These are phyloP conservation scores for Sporothrix sp. DNA, from an alignment of 2,329 filamentous ascomycete genomes.

Conservation along the genomic window DNA sequence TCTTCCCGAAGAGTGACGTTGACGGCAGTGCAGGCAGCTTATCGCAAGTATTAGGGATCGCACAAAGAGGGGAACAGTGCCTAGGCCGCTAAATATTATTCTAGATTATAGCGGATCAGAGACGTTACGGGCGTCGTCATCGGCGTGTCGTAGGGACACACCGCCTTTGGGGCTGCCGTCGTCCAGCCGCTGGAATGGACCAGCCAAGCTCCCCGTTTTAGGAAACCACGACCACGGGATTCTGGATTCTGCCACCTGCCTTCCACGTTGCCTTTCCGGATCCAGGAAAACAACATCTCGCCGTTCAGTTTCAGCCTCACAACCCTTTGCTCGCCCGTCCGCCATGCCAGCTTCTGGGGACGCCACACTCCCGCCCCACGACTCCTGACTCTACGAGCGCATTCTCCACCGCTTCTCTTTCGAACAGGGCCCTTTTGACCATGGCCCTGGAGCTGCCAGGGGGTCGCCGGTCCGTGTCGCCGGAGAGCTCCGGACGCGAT, in stretches of 20 bases:
- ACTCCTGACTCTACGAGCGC: not conserved
- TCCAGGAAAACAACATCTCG: not conserved
- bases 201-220: slow-evolving; percentile 5
- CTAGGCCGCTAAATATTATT: not conserved
- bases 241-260: slow-evolving; percentile 14
- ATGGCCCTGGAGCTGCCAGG: slow-evolving; percentile 57
- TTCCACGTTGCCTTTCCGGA: slow-evolving; percentile 6
- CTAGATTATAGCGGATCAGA: not conserved
- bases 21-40: too few species aligned
- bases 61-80: not conserved
- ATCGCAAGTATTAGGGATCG: too few species aligned
- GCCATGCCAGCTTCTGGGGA: slow-evolving; percentile 5
- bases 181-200: slow-evolving; percentile 1
- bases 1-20: too few species aligned
- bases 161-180: too few species aligned
- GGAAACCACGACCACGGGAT: slow-evolving; percentile 11
- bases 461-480: slow-evolving; percentile 54
- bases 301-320: not conserved
- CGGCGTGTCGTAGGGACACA: too few species aligned
- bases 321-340: not conserved
- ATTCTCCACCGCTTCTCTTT: not conserved
- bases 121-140: too few species aligned
- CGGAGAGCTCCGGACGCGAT: slow-evolving; percentile 73
- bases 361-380: not conserved
- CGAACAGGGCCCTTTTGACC: not conserved